Percentiles rank a stretch among this genome's conserved stretches.
Evolutionary conservation across 2,329 filamentous ascomycete species (phyloP).

Genomic region (Epichloe amarillans): DNA sequence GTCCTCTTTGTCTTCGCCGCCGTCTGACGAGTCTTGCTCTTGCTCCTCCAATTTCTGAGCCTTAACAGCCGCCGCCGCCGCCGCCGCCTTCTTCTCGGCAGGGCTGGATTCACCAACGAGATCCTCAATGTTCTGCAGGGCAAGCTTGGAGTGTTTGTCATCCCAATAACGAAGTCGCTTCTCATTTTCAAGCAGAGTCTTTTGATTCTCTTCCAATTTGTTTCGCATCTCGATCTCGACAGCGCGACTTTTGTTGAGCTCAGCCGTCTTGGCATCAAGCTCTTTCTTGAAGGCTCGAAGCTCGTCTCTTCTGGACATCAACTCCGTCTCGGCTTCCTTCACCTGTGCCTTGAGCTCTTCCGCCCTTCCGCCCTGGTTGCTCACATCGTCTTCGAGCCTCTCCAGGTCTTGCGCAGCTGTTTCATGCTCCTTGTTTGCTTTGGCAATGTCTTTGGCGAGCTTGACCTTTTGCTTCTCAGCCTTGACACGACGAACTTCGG

Average conservation of each 20-base stretch:
- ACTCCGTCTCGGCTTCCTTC: slow-evolving; percentile 67
- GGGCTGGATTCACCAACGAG: slow-evolving; percentile 31
- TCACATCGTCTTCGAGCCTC: slow-evolving; percentile 64
- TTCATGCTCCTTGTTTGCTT: slow-evolving; percentile 68
- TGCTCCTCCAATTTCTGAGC: slow-evolving; percentile 14
- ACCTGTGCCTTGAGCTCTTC: slow-evolving; percentile 59
- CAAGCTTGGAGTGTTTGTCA: slow-evolving; percentile 75
- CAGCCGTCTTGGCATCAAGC: slow-evolving; percentile 71
- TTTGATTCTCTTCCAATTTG: slow-evolving; percentile 86
- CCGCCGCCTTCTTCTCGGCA: slow-evolving; percentile 10
- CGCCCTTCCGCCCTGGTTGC: slow-evolving; percentile 62
- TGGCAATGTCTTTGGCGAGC: slow-evolving; percentile 68
- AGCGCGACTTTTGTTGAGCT: slow-evolving; percentile 79
- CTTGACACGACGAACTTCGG: slow-evolving; percentile 81
- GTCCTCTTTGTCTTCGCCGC: slow-evolving; percentile 16
- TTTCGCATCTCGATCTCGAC: slow-evolving; percentile 97
- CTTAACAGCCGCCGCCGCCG: slow-evolving; percentile 9
- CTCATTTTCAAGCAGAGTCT: slow-evolving; percentile 73
- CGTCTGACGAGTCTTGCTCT: slow-evolving; percentile 8
- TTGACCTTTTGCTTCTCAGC: slow-evolving; percentile 82
- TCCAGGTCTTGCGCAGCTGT: slow-evolving; percentile 60
- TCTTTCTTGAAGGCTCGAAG: slow-evolving; percentile 69
- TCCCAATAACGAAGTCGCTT: slow-evolving; percentile 76
- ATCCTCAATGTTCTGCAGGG: slow-evolving; percentile 68
- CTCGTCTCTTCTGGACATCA: slow-evolving; percentile 69